Evolutionary conservation across 75 land plant species (phyloP).

Genomic region (Azolla pinnata): DNA sequence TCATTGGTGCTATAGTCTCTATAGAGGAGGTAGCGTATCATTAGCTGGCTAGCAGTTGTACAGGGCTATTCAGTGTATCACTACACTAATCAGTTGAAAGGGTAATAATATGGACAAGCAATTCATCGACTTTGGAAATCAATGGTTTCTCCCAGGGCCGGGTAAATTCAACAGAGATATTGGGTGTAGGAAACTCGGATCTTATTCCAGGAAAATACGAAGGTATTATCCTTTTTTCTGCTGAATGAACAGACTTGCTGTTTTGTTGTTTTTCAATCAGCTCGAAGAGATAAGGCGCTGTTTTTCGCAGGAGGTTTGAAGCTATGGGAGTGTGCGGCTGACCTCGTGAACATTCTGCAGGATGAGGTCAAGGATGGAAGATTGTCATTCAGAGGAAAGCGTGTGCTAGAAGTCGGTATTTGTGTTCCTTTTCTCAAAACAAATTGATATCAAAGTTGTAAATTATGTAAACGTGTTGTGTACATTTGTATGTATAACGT

Average conservation of each 20-base stretch:
- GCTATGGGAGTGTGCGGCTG: constrained; percentile 55
- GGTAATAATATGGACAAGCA: too few relatives aligned
- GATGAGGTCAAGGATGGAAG: constrained; percentile 75
- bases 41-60: too few relatives aligned
- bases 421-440: too few relatives aligned
- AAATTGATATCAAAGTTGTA: too few relatives aligned
- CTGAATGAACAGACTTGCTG: not conserved
- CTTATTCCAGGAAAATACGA: constrained; percentile 66
- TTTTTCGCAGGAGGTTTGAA: constrained; percentile 43
- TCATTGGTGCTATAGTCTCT: too few relatives aligned
- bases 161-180: constrained; percentile 56
- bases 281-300: not conserved
- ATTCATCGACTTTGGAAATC: not conserved
- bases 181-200: constrained; percentile 53
- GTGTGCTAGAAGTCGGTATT: constrained; percentile 55
- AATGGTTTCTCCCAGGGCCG: constrained; percentile 42
- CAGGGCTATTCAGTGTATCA: too few relatives aligned
- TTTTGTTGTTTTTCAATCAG: not conserved
- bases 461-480: too few relatives aligned
- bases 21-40: too few relatives aligned
- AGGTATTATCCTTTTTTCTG: constrained; percentile 26
- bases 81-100: too few relatives aligned
- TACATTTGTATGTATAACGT: too few relatives aligned
- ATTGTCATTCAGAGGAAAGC: constrained; percentile 69
- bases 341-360: constrained; percentile 56